Evolutionary conservation across 192 early-diverging fungal species (phyloP).

Genomic region (Funneliformis geosporum): DNA sequence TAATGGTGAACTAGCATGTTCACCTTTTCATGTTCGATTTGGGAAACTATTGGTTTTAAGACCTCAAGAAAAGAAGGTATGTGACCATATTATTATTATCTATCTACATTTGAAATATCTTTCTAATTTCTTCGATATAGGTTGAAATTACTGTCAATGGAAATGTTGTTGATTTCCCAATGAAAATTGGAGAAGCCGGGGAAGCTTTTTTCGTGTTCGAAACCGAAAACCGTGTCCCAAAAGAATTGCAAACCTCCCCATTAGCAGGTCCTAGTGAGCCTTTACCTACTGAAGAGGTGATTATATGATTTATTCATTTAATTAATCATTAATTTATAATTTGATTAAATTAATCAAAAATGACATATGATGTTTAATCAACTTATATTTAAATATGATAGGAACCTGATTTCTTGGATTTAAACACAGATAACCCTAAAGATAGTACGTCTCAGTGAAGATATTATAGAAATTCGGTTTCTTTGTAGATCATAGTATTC

Average conservation of each 20-base stretch:
- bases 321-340: conserved; percentile 33
- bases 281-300: conserved; percentile 35
- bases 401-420: conserved; percentile 29
- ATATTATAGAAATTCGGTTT: no score
- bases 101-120: not conserved
- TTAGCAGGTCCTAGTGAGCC: conserved; percentile 59
- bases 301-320: no score
- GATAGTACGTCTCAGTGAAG: not conserved
- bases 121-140: conserved; percentile 39
- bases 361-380: not conserved
- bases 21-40: conserved; percentile 98
- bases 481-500: no score
- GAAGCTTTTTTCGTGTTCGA: conserved; percentile 98
- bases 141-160: conserved; percentile 88
- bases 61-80: conserved; percentile 89
- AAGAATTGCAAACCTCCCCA: conserved; percentile 93
- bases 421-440: not conserved
- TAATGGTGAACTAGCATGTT: conserved; percentile 83
- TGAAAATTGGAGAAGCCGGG: conserved; percentile 98
- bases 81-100: conserved; percentile 12
- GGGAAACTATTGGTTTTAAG: conserved; percentile 91
- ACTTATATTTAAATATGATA: not conserved
- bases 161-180: conserved; percentile 69
- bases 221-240: conserved; percentile 85
- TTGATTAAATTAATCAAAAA: not conserved